Evolutionary conservation across 257 asterid species (phyloP).

Genomic region (Solanum chaucha): DNA sequence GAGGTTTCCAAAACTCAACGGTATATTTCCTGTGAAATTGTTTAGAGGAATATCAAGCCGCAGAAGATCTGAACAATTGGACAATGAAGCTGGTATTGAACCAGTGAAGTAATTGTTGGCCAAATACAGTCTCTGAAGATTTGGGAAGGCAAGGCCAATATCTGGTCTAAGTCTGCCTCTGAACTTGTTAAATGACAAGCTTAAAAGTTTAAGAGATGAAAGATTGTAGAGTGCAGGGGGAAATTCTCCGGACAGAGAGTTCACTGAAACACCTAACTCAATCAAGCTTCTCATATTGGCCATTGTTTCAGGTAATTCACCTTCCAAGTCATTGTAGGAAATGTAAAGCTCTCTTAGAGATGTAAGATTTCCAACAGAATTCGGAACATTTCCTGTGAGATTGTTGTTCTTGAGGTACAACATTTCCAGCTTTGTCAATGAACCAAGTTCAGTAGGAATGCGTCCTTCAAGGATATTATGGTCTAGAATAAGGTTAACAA

Average conservation of each 20-base stretch:
- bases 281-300: constrained; percentile 11
- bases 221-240: constrained; percentile 30
- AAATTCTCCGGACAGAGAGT: constrained; percentile 25
- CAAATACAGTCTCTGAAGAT: constrained; percentile 20
- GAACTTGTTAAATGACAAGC: constrained; percentile 27
- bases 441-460: constrained; percentile 16
- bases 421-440: constrained; percentile 8
- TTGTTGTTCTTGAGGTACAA: constrained; percentile 35
- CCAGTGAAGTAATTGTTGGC: constrained; percentile 30
- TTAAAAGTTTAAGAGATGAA: constrained; percentile 21
- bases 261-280: constrained; percentile 13
- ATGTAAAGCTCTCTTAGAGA: constrained; percentile 25
- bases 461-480: constrained; percentile 21
- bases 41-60: constrained; percentile 25
- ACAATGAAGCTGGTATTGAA: constrained; percentile 28
- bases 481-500: constrained; percentile 18
- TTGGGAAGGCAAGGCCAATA: constrained; percentile 27
- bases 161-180: constrained; percentile 25
- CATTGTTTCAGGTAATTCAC: constrained; percentile 23
- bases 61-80: constrained; percentile 28
- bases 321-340: constrained; percentile 28
- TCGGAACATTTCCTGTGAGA: constrained; percentile 36
- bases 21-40: constrained; percentile 32
- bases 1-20: constrained; percentile 24
- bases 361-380: constrained; percentile 39